Evolutionary conservation across 2,329 filamentous ascomycete genomes (phyloP).

Genomic region (Diaporthe sp.): DNA sequence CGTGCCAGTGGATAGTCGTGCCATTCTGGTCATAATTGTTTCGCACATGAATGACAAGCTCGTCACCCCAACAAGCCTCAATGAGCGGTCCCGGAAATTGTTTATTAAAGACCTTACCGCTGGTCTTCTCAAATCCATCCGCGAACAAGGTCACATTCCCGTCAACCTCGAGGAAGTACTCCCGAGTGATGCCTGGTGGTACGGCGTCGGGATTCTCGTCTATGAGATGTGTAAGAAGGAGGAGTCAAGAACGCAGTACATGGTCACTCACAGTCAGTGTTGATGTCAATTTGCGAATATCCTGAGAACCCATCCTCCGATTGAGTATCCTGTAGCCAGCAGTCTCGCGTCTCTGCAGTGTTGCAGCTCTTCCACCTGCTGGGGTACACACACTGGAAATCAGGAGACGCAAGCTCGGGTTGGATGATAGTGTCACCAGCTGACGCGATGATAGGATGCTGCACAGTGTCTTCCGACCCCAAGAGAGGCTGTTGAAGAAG

Average conservation of each 20-base stretch:
- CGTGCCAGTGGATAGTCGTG: constrained; percentile 54
- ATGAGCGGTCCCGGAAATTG: constrained; percentile 46
- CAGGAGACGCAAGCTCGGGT: constrained; percentile 35
- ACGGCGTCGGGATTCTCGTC: constrained; percentile 35
- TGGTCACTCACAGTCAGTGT: constrained; percentile 36
- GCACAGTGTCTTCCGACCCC: neutral
- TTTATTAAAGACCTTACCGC: constrained; percentile 44
- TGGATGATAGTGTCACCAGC: constrained; percentile 10
- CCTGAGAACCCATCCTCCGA: constrained; percentile 27
- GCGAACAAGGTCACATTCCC: constrained; percentile 36
- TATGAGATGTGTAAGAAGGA: constrained; percentile 1
- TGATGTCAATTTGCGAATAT: constrained; percentile 40
- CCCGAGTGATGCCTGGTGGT: constrained; percentile 34
- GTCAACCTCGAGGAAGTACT: constrained; percentile 39
- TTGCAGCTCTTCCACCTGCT: constrained; percentile 38
- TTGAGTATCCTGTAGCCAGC: constrained; percentile 38
- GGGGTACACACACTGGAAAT: constrained; percentile 37
- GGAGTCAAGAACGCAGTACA: neutral
- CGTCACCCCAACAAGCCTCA: constrained; percentile 49
- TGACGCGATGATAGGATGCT: constrained; percentile 4
- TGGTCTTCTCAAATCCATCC: constrained; percentile 40
- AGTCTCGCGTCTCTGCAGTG: constrained; percentile 31
- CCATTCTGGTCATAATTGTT: constrained; percentile 47
- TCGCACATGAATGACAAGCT: constrained; percentile 46
- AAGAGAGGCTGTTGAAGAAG: constrained; percentile 31